Base-by-base conservation (phyloP, 2,329 filamentous ascomycete genomes). In the Botryotinia calthae region DNA sequence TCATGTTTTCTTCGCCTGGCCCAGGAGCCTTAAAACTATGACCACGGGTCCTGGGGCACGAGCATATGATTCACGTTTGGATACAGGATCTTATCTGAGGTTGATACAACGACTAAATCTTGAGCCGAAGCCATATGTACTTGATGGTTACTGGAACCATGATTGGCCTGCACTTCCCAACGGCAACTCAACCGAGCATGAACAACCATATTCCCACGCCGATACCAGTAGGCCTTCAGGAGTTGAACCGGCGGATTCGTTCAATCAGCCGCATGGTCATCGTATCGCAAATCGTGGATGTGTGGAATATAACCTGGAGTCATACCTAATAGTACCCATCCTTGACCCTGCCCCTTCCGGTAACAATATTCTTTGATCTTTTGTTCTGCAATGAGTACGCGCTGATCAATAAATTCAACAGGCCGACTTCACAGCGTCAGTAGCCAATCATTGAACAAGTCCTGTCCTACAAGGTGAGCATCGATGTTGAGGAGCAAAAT, bases 41-140 rank as follows among this genome's bases (percentile, higher is more conserved):
- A 40, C 12, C 22, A 4, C 0, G 2, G 46, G 34, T 51, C 25
- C 18, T 37, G 8, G 3, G 16, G 46, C 64, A 7, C 34, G 37
- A 28, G 64, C 31, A 14, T 66, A 28, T 16, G 46, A 54, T 40
- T n/a, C 31, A 54, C 31, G 46, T 18, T 66, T 66, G 9, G 64
- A 66, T 54, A 34, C 54, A 28, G 64, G 46, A 40, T 66, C 64
- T 4, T 66, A 66, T 54, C 3, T 54, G 25, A 66, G 46, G 46
- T n/a, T 66, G 22, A 66, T 66, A 46, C 46, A 66, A 20, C 34
- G 64, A 66, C 34, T 66, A 10, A 54, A 66, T 66, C 64, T 66
- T 37, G 25, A 66, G 16, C 46, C 46, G 16, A 54, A 66, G 18
- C 8, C 4, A 25, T 66, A 54, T 40, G 16, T 22, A 12, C 22